phyloP scores from a whole-genome alignment of 345 rosid species.

The Hypericum perforatum region DNA sequence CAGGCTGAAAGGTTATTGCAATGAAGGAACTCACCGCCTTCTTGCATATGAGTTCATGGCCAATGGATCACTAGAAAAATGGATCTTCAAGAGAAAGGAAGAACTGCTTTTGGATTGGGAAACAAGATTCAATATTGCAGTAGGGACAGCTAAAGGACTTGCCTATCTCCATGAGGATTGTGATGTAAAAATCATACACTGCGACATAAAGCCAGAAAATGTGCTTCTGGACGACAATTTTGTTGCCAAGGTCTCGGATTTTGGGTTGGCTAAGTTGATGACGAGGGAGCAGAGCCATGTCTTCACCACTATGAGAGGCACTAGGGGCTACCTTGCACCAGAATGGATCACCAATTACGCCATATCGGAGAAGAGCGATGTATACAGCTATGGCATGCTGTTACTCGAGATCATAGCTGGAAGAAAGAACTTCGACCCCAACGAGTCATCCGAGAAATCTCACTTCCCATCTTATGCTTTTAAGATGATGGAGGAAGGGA shows the following conservation, averaged over 20 bases:
- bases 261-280: slow-evolving; percentile 89
- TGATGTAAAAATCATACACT: slow-evolving; percentile 67
- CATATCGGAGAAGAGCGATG: slow-evolving; percentile 89
- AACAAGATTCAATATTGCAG: slow-evolving; percentile 63
- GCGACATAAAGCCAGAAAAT: slow-evolving; percentile 92
- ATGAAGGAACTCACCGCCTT: slow-evolving; percentile 74
- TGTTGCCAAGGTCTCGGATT: slow-evolving; percentile 87
- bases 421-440: slow-evolving; percentile 60
- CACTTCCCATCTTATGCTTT: slow-evolving; percentile 83
- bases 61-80: slow-evolving; percentile 73
- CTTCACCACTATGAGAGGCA: slow-evolving; percentile 81
- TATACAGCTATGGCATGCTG: slow-evolving; percentile 86
- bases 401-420: slow-evolving; percentile 81
- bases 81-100: slow-evolving; percentile 66
- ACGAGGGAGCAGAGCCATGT: slow-evolving; percentile 87
- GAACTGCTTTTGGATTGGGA: slow-evolving; percentile 53
- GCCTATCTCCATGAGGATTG: slow-evolving; percentile 93
- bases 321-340: slow-evolving; percentile 88
- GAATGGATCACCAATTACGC: slow-evolving; percentile 95
- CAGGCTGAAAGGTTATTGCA: slow-evolving; percentile 75
- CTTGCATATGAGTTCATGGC: slow-evolving; percentile 84
- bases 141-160: slow-evolving; percentile 82
- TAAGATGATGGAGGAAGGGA: slow-evolving; percentile 91
- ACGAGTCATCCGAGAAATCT: slow-evolving; percentile 58
- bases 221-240: slow-evolving; percentile 71